Percentiles rank a stretch among this genome's conserved stretches.
Evolutionary conservation across 148 eudicot genomes (phyloP).

Genomic region (Amaranthus hypochondriacus): DNA sequence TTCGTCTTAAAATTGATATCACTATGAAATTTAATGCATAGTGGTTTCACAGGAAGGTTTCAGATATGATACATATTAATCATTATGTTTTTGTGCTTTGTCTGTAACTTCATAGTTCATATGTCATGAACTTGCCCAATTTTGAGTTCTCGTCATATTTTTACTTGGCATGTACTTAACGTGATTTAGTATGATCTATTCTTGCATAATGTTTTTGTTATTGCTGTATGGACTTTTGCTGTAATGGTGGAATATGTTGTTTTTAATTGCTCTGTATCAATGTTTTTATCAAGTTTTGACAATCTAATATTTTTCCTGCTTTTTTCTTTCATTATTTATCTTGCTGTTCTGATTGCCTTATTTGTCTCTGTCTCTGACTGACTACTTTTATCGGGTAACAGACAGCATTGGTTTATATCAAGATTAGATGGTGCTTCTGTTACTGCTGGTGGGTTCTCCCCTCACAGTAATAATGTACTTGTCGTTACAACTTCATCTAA

Average conservation of each 20-base stretch:
- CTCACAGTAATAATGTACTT: conserved; percentile 68
- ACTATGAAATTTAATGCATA: too few relatives aligned
- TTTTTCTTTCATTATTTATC: neutral
- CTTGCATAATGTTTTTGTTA: neutral
- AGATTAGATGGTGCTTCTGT: conserved; percentile 90
- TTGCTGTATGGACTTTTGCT: neutral
- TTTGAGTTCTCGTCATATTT: neutral
- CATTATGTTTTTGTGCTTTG: too few relatives aligned
- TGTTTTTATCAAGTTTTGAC: too few relatives aligned
- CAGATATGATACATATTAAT: too few relatives aligned
- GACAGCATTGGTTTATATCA: conserved; percentile 96
- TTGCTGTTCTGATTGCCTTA: conserved; percentile 1
- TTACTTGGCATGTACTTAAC: neutral
- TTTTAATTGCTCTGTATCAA: too few relatives aligned
- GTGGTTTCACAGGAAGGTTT: too few relatives aligned
- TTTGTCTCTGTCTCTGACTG: neutral
- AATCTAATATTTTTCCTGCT: neutral
- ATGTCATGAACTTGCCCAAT: too few relatives aligned
- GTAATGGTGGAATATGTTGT: neutral
- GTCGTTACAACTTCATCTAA: conserved; percentile 82
- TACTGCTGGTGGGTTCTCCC: conserved; percentile 85
- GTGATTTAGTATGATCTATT: neutral
- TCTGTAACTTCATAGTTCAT: too few relatives aligned
- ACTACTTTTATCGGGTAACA: conserved; percentile 22
- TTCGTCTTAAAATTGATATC: too few relatives aligned